Evolutionary conservation across 345 rosid species (phyloP).

Genomic region (Triadica sebifera): DNA sequence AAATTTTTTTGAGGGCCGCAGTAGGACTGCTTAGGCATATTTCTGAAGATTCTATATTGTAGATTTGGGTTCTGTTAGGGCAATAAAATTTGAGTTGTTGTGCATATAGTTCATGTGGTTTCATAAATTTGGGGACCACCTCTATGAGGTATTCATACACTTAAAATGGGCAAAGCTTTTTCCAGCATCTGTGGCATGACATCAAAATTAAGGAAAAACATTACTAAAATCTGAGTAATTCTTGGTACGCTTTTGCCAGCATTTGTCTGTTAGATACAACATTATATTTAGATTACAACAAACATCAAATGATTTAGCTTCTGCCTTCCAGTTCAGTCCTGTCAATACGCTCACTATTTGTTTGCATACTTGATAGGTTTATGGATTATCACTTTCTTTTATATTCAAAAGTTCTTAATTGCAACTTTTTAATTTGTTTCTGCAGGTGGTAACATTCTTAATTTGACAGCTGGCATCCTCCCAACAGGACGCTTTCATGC

Average conservation of each 20-base stretch:
- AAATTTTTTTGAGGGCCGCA: neutral
- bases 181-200: neutral
- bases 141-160: neutral
- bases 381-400: neutral
- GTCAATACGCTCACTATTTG: neutral
- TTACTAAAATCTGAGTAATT: neutral
- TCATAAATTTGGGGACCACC: neutral
- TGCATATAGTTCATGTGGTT: neutral
- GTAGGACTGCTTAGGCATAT: neutral
- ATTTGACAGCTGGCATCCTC: slow-evolving; percentile 23
- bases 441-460: slow-evolving; percentile 38
- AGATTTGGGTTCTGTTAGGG: neutral
- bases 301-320: neutral
- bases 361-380: neutral
- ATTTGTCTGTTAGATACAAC: neutral
- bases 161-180: neutral
- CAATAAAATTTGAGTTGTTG: neutral
- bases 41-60: neutral
- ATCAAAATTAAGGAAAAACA: neutral
- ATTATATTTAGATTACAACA: neutral
- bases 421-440: neutral
- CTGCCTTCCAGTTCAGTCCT: neutral
- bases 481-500: slow-evolving; percentile 43
- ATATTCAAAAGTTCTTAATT: neutral
- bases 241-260: neutral